Evolutionary conservation across 1,139 yeast species (phyloP).

Genomic region (Suhomyces ambrosiae): DNA sequence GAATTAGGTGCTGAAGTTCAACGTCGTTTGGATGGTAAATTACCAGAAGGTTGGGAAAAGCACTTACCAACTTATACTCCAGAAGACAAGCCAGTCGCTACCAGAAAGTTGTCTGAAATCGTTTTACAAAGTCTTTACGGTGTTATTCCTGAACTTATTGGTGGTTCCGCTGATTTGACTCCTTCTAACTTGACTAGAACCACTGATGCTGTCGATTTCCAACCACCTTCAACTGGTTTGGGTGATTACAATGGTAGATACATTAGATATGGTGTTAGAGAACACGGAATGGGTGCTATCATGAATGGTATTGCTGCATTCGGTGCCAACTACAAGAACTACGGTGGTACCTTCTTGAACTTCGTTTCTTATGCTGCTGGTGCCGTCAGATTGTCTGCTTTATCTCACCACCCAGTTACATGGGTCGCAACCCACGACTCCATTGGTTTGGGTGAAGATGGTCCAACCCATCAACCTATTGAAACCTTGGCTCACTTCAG

Average conservation of each 20-base stretch:
- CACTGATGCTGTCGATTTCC: conserved; percentile 86
- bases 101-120: conserved; percentile 92
- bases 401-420: conserved; percentile 89
- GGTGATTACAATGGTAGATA: conserved; percentile 94
- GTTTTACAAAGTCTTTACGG: conserved; percentile 68
- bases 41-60: conserved; percentile 85
- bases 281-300: conserved; percentile 99
- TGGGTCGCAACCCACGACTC: conserved; percentile 99
- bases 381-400: conserved; percentile 92
- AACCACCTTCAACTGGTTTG: conserved; percentile 77
- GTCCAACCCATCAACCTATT: conserved; percentile 99
- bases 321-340: conserved; percentile 90
- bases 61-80: conserved; percentile 80
- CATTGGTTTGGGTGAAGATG: conserved; percentile 99
- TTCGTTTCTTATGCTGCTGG: conserved; percentile 98
- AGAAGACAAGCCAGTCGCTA: conserved; percentile 80
- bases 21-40: conserved; percentile 79
- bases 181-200: conserved; percentile 97
- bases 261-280: conserved; percentile 98
- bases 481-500: conserved; percentile 98
- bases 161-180: conserved; percentile 99
- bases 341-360: conserved; percentile 98
- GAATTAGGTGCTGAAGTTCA: conserved; percentile 75
- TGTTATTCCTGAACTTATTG: conserved; percentile 83
- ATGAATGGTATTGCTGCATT: conserved; percentile 97